A percentile compares a stretch with the other conserved stretches of the same genome.
Evolutionary conservation across 1,284 basidiomycete species (phyloP).

Genomic region (Cutaneotrichosporon cavernicola): DNA sequence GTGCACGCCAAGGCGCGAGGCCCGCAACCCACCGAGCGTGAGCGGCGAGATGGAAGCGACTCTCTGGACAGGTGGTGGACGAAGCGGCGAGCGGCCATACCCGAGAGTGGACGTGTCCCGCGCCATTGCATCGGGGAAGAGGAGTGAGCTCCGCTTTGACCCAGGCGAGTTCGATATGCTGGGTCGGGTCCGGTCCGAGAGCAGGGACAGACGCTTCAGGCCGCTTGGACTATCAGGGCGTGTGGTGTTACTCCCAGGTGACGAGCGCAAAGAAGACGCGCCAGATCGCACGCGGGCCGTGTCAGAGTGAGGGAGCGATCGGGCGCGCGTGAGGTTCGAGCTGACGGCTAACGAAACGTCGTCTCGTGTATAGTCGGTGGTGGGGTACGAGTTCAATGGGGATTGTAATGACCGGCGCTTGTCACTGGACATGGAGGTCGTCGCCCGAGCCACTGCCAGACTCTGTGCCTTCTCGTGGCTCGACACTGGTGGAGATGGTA

Average conservation of each 20-base stretch:
- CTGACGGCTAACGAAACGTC: slow-evolving; percentile 14
- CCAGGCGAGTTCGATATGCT: neutral
- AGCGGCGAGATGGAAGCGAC: slow-evolving; percentile 38
- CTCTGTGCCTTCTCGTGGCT: slow-evolving; percentile 19
- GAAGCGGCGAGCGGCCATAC: slow-evolving; percentile 5
- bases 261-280: slow-evolving; percentile 1
- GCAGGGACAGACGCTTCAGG: slow-evolving; percentile 14
- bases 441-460: slow-evolving; percentile 21
- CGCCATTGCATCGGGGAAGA: neutral
- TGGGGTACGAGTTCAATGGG: slow-evolving; percentile 1
- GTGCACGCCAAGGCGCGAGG: slow-evolving; percentile 43
- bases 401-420: slow-evolving; percentile 24
- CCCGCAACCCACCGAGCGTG: slow-evolving; percentile 42
- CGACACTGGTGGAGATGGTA: slow-evolving; percentile 18
- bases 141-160: slow-evolving; percentile 15
- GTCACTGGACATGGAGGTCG: slow-evolving; percentile 22
- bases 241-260: slow-evolving; percentile 1
- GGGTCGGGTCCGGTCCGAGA: slow-evolving; percentile 6
- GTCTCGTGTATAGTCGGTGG: slow-evolving; percentile 10
- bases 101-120: neutral
- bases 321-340: slow-evolving; percentile 18
- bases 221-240: slow-evolving; percentile 8
- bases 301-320: slow-evolving; percentile 17
- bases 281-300: slow-evolving; percentile 10
- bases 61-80: neutral